phyloP scores from a whole-genome alignment of 129 eudicot genomes.

The Escallonia herrerae region DNA sequence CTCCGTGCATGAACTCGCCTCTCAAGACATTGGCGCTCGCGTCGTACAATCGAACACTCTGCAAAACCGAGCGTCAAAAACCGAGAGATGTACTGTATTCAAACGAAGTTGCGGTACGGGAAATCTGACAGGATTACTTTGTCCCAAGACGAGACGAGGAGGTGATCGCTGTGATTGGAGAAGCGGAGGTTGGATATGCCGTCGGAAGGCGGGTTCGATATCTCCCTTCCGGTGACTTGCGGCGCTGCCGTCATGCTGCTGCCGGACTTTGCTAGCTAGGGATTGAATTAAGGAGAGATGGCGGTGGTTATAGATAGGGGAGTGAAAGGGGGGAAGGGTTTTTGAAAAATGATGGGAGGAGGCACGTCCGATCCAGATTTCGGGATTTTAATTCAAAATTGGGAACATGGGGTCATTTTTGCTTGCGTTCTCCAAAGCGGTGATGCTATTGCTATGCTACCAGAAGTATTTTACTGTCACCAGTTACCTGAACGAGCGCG shows the following conservation, averaged over 20 bases:
- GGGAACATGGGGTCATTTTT: not conserved
- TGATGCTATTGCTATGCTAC: no score
- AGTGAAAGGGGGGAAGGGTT: slow-evolving; percentile 13
- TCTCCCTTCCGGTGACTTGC: slow-evolving; percentile 54
- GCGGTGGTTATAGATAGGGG: not conserved
- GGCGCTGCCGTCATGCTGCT: slow-evolving; percentile 44
- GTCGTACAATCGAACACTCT: slow-evolving; percentile 86
- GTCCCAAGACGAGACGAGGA: slow-evolving; percentile 95
- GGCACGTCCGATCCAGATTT: not conserved
- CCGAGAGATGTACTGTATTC: not conserved
- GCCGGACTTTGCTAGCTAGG: slow-evolving; percentile 1
- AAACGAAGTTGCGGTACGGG: not conserved
- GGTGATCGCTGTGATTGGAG: slow-evolving; percentile 84
- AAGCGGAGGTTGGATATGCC: slow-evolving; percentile 81
- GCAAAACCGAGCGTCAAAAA: slow-evolving; percentile 6
- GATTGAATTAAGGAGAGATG: slow-evolving; percentile 8
- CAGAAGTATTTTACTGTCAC: no score
- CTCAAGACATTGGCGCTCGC: slow-evolving; percentile 73
- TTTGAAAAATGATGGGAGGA: slow-evolving; percentile 7
- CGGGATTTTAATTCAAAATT: slow-evolving; percentile 15
- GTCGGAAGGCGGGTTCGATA: slow-evolving; percentile 77
- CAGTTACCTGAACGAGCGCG: no score
- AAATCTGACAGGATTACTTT: slow-evolving; percentile 36
- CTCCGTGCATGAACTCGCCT: slow-evolving; percentile 94
- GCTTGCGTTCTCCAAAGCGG: no score